Conservation (phyloP, 108 stramenopile species). For the Nitzschia palea region DNA sequence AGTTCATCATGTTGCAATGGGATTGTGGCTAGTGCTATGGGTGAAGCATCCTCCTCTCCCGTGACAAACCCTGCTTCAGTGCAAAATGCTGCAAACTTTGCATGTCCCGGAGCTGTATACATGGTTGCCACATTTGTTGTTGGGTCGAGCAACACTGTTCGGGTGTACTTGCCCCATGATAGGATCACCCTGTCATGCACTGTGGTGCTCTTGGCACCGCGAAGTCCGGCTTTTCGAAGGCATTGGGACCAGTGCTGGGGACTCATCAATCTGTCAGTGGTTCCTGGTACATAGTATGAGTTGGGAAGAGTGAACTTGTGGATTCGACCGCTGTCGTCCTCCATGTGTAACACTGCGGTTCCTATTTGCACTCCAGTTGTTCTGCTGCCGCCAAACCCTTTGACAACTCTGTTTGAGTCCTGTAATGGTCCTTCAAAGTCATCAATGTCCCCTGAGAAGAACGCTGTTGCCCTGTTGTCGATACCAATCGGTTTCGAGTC, state of each 20-base stretch:
- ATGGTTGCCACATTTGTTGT: background rate
- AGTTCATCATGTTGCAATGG: background rate
- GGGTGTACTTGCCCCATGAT: background rate
- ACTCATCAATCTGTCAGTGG: slow-evolving; percentile 25
- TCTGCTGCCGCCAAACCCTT: slow-evolving; percentile 13
- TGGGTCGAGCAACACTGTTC: background rate
- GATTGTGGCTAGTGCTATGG: background rate
- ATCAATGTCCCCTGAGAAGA: background rate
- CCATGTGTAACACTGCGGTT: slow-evolving; percentile 12
- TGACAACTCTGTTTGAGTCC: background rate
- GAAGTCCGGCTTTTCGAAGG: background rate
- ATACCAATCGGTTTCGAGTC: slow-evolving; percentile 6
- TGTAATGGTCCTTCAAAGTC: slow-evolving; percentile 13
- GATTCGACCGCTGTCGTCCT: slow-evolving; percentile 29
- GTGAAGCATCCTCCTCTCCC: background rate
- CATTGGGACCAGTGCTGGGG: slow-evolving; percentile 47
- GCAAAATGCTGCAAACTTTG: background rate
- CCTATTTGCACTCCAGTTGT: background rate
- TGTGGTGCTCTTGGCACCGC: background rate
- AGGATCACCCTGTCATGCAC: background rate
- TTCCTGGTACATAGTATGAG: slow-evolving; percentile 29
- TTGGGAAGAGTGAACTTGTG: slow-evolving; percentile 36
- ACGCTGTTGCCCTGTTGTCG: slow-evolving; percentile 5
- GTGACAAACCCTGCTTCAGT: background rate
- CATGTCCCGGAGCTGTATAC: background rate